Percentiles rank a stretch among this genome's conserved stretches.
Evolutionary conservation across 352 stramenopile species (phyloP).

Genomic region (Albugo candida): DNA sequence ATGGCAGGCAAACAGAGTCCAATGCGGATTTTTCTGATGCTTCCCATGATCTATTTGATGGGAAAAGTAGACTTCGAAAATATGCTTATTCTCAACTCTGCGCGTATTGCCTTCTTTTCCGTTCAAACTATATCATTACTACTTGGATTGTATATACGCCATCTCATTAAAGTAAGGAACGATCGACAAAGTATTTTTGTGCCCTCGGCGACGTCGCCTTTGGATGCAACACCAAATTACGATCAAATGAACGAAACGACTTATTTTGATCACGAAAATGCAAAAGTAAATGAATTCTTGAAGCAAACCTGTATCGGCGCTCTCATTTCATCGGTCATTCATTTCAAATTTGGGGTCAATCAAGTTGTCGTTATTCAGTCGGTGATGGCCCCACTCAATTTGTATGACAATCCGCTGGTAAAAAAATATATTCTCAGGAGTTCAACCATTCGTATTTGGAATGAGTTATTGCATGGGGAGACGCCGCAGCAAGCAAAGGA

Average conservation of each 20-base stretch:
- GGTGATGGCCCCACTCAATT: constrained; percentile 68
- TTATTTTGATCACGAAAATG: constrained; percentile 45
- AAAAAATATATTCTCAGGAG: constrained; percentile 54
- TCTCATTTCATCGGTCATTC: constrained; percentile 54
- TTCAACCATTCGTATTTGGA: constrained; percentile 45
- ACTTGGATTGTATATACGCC: constrained; percentile 49
- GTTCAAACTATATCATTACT: constrained; percentile 38
- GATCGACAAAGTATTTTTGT: constrained; percentile 68
- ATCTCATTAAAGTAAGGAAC: constrained; percentile 50
- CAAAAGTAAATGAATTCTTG: constrained; percentile 57
- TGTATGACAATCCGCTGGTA: constrained; percentile 64
- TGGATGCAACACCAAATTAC: constrained; percentile 64
- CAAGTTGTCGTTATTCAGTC: constrained; percentile 76
- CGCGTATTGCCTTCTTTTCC: constrained; percentile 40
- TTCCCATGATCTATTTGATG: constrained; percentile 76
- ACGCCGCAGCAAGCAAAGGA: constrained; percentile 27
- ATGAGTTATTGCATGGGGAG: constrained; percentile 60
- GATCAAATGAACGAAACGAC: constrained; percentile 58
- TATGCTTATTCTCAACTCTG: constrained; percentile 28
- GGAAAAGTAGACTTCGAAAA: constrained; percentile 75
- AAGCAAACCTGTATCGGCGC: constrained; percentile 70
- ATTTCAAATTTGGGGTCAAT: constrained; percentile 75
- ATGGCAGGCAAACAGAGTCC: constrained; percentile 43
- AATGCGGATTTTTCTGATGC: constrained; percentile 64
- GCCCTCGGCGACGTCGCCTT: constrained; percentile 41